These are phyloP conservation scores for Balakata baccata DNA, from an alignment of 345 rosid species.

Conservation along the genomic window DNA sequence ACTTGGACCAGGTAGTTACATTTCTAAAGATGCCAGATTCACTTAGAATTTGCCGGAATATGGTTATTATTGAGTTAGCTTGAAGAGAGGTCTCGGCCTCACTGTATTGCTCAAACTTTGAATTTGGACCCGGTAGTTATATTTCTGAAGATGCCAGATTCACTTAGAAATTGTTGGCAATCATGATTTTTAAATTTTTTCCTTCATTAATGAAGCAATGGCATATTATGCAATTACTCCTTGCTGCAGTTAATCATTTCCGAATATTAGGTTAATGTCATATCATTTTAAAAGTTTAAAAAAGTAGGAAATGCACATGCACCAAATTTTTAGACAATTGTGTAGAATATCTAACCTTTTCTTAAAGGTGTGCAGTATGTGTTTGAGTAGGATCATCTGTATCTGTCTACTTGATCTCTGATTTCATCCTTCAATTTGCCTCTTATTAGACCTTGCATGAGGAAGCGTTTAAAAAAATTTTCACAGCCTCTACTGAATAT, in stretches of 20 bases:
- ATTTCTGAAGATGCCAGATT: not conserved
- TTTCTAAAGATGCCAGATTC: not conserved
- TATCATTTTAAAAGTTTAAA: too few species aligned
- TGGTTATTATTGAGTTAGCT: not conserved
- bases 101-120: not conserved
- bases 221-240: not conserved
- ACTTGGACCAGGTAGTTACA: not conserved
- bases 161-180: not conserved
- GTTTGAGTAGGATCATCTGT: not conserved
- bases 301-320: too few species aligned
- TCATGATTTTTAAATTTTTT: not conserved
- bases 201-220: not conserved
- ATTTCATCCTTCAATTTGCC: not conserved
- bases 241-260: not conserved
- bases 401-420: not conserved
- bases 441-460: not conserved
- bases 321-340: too few species aligned
- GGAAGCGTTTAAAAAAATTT: slow-evolving; percentile 15
- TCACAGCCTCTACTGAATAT: not conserved
- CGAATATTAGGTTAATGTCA: too few species aligned
- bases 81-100: not conserved
- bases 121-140: not conserved
- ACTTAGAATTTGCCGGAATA: not conserved
- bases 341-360: too few species aligned
- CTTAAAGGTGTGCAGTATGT: not conserved